Evolutionary conservation across 2,329 filamentous ascomycete genomes (phyloP).

Genomic region (Aureobasidium sp.): DNA sequence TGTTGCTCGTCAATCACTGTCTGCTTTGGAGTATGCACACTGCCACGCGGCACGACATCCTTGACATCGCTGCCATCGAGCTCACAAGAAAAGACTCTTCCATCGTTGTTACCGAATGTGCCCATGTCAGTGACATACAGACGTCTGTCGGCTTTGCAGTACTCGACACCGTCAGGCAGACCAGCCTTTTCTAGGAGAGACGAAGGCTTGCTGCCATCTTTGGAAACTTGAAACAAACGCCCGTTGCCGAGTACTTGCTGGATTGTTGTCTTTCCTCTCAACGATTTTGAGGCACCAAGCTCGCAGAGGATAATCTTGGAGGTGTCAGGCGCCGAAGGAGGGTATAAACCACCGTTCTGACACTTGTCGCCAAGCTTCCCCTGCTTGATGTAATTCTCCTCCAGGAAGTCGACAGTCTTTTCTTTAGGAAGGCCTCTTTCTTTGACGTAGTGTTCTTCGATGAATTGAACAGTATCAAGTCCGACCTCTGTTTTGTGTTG

Average conservation of each 20-base stretch:
- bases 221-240: not conserved
- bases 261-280: not conserved
- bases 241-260: not conserved
- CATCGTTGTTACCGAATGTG: conserved; percentile 15
- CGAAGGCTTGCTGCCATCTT: not conserved
- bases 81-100: conserved; percentile 25
- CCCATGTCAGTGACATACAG: conserved; percentile 31
- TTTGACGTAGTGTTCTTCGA: conserved; percentile 47
- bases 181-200: not conserved
- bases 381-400: conserved; percentile 39
- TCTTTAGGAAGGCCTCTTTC: conserved; percentile 39
- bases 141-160: conserved; percentile 18
- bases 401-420: conserved; percentile 41
- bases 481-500: conserved; percentile 29
- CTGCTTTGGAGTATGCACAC: conserved; percentile 45
- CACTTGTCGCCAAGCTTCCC: conserved; percentile 40
- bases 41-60: conserved; percentile 38
- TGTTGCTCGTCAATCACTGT: conserved; percentile 25
- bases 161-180: conserved; percentile 29
- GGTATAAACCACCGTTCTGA: conserved; percentile 18
- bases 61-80: conserved; percentile 26
- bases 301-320: conserved; percentile 8
- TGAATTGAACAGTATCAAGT: conserved; percentile 48
- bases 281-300: not conserved
- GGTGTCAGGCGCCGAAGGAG: not conserved